phyloP scores from a whole-genome alignment of 805 yeast genomes.

The Candida multigemmis region DNA sequence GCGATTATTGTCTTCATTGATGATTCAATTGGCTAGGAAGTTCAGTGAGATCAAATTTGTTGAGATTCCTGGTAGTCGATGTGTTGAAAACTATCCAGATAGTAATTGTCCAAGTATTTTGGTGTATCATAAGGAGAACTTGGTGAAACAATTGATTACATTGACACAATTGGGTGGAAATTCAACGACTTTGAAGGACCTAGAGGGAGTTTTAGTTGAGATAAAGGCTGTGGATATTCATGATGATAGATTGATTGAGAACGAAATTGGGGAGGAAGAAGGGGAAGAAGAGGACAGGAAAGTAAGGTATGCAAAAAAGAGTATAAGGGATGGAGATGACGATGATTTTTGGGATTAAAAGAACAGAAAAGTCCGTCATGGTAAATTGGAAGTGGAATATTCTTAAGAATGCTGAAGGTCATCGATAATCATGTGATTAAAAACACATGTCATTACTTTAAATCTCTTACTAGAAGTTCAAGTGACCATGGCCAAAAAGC shows the following conservation, averaged over 20 bases:
- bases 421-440: no score
- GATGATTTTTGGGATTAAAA: conserved; percentile 19
- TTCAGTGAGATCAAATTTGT: conserved; percentile 83
- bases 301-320: conserved; percentile 47
- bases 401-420: no score
- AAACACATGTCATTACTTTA: no score
- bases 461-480: no score
- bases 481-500: no score
- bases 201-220: conserved; percentile 65
- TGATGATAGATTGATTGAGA: conserved; percentile 59
- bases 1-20: conserved; percentile 54
- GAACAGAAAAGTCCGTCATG: conserved; percentile 1
- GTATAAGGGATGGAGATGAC: conserved; percentile 32
- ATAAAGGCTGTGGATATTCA: conserved; percentile 54
- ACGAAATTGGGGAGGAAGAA: conserved; percentile 46
- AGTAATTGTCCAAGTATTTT: conserved; percentile 84
- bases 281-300: conserved; percentile 44
- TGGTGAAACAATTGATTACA: conserved; percentile 74
- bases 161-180: conserved; percentile 79
- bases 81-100: conserved; percentile 89
- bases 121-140: conserved; percentile 70
- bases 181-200: conserved; percentile 56
- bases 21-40: conserved; percentile 49
- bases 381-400: no score
- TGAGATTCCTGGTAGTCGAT: conserved; percentile 84